phyloP scores from a whole-genome alignment of 2,329 filamentous ascomycete genomes.

The Exserohilum rostratum region DNA sequence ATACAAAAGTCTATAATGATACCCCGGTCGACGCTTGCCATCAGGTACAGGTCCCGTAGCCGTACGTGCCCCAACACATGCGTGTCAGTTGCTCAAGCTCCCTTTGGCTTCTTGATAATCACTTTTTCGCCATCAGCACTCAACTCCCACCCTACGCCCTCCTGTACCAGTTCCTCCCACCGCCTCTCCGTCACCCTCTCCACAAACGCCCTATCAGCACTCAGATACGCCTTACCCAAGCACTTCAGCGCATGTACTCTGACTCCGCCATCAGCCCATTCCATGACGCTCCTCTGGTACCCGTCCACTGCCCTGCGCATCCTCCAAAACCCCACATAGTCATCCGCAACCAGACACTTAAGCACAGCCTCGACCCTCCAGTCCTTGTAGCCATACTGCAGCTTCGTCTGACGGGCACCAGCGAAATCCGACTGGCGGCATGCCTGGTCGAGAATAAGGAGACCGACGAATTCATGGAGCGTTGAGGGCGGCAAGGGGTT shows the following conservation, averaged over 20 bases:
- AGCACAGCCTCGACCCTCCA: slow-evolving; percentile 72
- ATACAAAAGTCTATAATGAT: slow-evolving; percentile 34
- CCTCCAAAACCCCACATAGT: slow-evolving; percentile 80
- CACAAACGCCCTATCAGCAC: slow-evolving; percentile 70
- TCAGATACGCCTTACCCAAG: slow-evolving; percentile 80
- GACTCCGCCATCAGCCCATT: slow-evolving; percentile 78
- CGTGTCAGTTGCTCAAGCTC: slow-evolving; percentile 35
- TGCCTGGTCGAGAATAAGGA: slow-evolving; percentile 84
- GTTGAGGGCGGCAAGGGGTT: slow-evolving; percentile 74
- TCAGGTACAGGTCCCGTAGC: background rate
- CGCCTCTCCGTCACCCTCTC: slow-evolving; percentile 69
- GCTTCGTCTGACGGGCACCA: slow-evolving; percentile 72
- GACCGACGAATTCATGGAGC: slow-evolving; percentile 77
- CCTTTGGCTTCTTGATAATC: slow-evolving; percentile 71
- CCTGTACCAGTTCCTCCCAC: slow-evolving; percentile 75
- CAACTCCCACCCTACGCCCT: slow-evolving; percentile 84
- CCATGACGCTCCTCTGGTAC: slow-evolving; percentile 78
- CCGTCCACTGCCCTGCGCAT: slow-evolving; percentile 76
- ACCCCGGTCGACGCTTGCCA: slow-evolving; percentile 33
- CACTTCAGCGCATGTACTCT: slow-evolving; percentile 82
- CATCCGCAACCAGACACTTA: slow-evolving; percentile 74
- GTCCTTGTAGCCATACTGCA: slow-evolving; percentile 67
- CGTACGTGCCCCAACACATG: background rate
- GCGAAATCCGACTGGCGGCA: slow-evolving; percentile 79
- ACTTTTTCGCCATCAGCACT: slow-evolving; percentile 68